Base-by-base conservation (phyloP, 768 basidiomycete species). In the Inosperma sp. region DNA sequence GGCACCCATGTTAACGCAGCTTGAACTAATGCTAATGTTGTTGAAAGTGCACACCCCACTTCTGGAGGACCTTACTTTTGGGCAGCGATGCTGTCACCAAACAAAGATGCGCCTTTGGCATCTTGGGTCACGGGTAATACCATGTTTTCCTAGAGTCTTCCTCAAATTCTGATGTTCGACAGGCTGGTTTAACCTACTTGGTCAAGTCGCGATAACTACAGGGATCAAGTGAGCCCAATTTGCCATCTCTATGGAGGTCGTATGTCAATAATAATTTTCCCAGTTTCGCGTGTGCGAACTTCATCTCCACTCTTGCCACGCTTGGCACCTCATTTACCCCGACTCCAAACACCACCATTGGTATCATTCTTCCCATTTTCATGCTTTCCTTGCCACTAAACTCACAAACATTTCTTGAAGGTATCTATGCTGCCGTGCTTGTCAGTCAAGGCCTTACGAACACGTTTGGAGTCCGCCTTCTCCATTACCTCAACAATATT, bases 51-150 rank as follows among this genome's bases (percentile, higher is more conserved):
- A 2, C 83, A 82, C 68, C 84, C 82, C 4, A 84, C 83, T 2
- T 82, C 79, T 42, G 84, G 86, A 5, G 86, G 86, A 0, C 86
- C 87, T 0, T 87, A 88, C 59, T 87, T 82, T 65, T 88, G 86
- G 87, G 81, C 85, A n/a, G 85, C 86, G 1, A 84, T 87, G 79
- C 66, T 88, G 1, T 80, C 83, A 2, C 69, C 70, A 47, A 79
- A 77, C 1, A 56, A 76, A 56, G 65, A 76, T 30, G 84, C 84
- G 3, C 70, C 84, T 1, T 71, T 87, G 25, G 82, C 84, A 2
- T 84, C 85, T 0, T 90, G 86, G 86, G 73, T 84, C 10, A 84
- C 83, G 1, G 86, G 80, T 67, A 50, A 8, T 49, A 33, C 17
- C 17, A 4, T 27, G 8, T 29, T 13, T 39, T 14, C 5, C 22